Percentiles rank a stretch among this genome's conserved stretches.
phyloP scores from a whole-genome alignment of 345 rosid species.

The Linum lewisii region DNA sequence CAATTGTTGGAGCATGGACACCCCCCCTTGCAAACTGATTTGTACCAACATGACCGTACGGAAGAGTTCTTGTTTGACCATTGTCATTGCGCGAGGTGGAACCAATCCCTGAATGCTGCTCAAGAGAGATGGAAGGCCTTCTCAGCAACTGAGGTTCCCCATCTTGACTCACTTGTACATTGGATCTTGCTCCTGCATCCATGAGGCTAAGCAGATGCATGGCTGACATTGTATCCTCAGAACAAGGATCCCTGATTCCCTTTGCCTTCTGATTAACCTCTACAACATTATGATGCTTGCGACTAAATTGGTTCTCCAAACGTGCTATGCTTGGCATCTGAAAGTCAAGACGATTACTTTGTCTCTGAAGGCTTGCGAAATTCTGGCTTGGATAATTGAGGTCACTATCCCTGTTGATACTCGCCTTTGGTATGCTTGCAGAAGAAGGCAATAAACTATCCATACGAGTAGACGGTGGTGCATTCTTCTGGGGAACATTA shows the following conservation, averaged over 20 bases:
- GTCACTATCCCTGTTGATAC: constrained; percentile 21
- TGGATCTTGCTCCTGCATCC: constrained; percentile 59
- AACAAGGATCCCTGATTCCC: constrained; percentile 39
- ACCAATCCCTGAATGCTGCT: constrained; percentile 27
- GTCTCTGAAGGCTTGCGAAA: constrained; percentile 34
- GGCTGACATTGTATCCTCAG: constrained; percentile 78
- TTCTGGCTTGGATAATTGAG: constrained; percentile 29
- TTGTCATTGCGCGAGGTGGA: constrained; percentile 30
- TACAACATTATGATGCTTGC: constrained; percentile 35
- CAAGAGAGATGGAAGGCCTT: constrained; percentile 36
- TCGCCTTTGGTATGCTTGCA: constrained; percentile 23
- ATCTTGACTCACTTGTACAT: constrained; percentile 35
- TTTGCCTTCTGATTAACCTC: constrained; percentile 17
- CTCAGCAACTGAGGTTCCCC: constrained; percentile 34
- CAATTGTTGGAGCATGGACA: constrained; percentile 22
- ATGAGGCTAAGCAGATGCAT: constrained; percentile 88
- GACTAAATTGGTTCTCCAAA: constrained; percentile 36
- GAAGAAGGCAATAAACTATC: constrained; percentile 27
- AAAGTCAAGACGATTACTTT: constrained; percentile 32
- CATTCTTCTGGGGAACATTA: constrained; percentile 25
- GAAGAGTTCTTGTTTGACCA: constrained; percentile 23
- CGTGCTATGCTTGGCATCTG: constrained; percentile 21
- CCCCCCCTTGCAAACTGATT: constrained; percentile 27
- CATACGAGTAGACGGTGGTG: constrained; percentile 25
- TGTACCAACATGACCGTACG: constrained; percentile 31